Evolutionary conservation across 1,284 basidiomycete species (phyloP).

Genomic region (Pseudozyma pruni): DNA sequence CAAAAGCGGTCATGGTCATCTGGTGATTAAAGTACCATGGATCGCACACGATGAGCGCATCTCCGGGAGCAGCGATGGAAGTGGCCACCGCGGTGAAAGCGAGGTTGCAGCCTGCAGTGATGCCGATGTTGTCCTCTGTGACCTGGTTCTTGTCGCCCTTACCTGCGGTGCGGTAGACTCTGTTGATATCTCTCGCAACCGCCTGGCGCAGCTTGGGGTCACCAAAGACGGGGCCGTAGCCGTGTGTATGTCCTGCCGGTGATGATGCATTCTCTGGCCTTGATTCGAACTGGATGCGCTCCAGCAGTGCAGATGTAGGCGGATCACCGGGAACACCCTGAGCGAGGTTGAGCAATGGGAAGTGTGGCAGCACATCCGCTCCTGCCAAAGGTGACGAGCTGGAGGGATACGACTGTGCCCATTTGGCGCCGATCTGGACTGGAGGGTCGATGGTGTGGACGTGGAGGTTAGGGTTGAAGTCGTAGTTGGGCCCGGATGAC

Average conservation of each 20-base stretch:
- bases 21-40: constrained; percentile 72
- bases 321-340: constrained; percentile 59
- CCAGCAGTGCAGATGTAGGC: constrained; percentile 37
- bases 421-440: constrained; percentile 45
- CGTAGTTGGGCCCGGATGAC: constrained; percentile 24
- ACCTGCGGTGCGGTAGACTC: constrained; percentile 72
- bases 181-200: constrained; percentile 76
- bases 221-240: constrained; percentile 78
- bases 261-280: constrained; percentile 20
- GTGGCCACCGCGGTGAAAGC: constrained; percentile 77
- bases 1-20: constrained; percentile 74
- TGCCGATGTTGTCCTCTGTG: constrained; percentile 34
- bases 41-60: constrained; percentile 81
- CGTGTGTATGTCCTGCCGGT: constrained; percentile 67
- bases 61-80: constrained; percentile 77
- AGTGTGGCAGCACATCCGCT: constrained; percentile 16
- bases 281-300: constrained; percentile 35
- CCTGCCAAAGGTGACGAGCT: constrained; percentile 27
- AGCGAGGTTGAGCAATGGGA: constrained; percentile 54
- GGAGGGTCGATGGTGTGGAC: constrained; percentile 41
- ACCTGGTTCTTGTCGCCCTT: constrained; percentile 69
- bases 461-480: constrained; percentile 40
- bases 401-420: constrained; percentile 43
- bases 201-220: constrained; percentile 74
- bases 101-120: constrained; percentile 78